These are phyloP conservation scores for Yamadazyma spencermartinsiae DNA, from an alignment of 1,139 yeast species.

Conservation along the genomic window DNA sequence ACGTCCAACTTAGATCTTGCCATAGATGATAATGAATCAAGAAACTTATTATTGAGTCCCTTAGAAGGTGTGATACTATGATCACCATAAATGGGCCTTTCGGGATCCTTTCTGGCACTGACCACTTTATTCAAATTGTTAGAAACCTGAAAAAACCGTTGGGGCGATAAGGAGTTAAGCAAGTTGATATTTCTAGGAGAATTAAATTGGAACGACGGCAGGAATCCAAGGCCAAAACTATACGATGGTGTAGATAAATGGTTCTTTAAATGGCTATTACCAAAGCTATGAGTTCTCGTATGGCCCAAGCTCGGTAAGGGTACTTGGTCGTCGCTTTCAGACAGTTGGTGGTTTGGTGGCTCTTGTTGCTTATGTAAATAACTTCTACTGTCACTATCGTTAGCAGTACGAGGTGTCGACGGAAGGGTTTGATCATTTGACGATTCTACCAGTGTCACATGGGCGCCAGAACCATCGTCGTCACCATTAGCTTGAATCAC, in stretches of 20 bases:
- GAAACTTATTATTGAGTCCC: conserved; percentile 17
- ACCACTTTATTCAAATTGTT: conserved; percentile 20
- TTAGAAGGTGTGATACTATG: conserved; percentile 26
- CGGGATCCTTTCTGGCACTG: conserved; percentile 9
- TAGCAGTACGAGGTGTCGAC: background rate
- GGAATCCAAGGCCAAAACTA: conserved; percentile 43
- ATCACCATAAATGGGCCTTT: conserved; percentile 13
- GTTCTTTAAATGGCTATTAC: conserved; percentile 1
- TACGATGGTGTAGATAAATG: conserved; percentile 32
- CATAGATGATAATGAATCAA: conserved; percentile 23
- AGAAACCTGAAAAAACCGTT: conserved; percentile 31
- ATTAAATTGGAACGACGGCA: conserved; percentile 45
- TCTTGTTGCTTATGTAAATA: background rate
- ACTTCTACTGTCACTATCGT: background rate
- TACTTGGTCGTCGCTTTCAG: background rate
- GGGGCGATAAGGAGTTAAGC: conserved; percentile 37
- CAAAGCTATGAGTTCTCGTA: conserved; percentile 2
- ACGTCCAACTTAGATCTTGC: conserved; percentile 9
- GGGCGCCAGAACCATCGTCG: background rate
- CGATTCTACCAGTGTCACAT: background rate
- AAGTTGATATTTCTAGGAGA: conserved; percentile 31
- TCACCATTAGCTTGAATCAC: background rate
- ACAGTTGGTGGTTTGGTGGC: background rate
- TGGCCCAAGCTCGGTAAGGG: conserved; percentile 1
- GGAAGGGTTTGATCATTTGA: background rate